Percentiles rank a stretch among this genome's conserved stretches.
phyloP scores from a whole-genome alignment of 176 grass and related monocot genomes.

The Dactylis glomerata region DNA sequence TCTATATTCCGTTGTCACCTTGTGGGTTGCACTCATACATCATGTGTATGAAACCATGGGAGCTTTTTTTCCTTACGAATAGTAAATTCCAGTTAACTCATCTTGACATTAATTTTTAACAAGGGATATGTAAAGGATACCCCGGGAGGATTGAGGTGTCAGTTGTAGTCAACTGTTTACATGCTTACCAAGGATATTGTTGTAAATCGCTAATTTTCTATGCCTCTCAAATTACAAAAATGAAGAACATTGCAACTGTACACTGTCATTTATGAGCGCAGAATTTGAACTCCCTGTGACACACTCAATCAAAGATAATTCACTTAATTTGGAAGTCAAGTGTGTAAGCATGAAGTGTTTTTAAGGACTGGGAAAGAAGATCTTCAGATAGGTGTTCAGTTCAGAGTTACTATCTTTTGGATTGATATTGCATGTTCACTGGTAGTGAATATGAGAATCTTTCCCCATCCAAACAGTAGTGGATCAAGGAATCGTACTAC shows the following conservation, averaged over 20 bases:
- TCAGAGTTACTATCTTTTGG: background rate
- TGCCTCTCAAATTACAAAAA: background rate
- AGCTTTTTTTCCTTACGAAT: background rate
- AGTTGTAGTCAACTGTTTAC: background rate
- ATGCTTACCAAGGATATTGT: background rate
- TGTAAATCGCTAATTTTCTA: background rate
- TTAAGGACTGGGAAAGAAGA: background rate
- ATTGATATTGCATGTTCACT: background rate
- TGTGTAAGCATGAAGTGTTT: background rate
- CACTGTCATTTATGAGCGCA: background rate
- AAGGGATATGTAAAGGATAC: background rate
- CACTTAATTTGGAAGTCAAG: background rate
- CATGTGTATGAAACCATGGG: background rate
- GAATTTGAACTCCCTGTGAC: background rate
- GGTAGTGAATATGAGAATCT: background rate
- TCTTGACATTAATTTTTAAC: background rate
- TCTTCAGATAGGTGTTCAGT: background rate
- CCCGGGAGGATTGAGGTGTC: background rate
- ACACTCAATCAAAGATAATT: background rate
- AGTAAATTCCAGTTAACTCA: slow-evolving; percentile 4
- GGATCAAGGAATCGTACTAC: background rate
- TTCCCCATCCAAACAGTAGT: background rate
- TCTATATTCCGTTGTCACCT: slow-evolving; percentile 12
- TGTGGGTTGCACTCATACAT: background rate
- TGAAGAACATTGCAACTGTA: background rate